Evolutionary conservation across 2,329 filamentous ascomycete genomes (phyloP).

Genomic region (Grosmannia penicillata): DNA sequence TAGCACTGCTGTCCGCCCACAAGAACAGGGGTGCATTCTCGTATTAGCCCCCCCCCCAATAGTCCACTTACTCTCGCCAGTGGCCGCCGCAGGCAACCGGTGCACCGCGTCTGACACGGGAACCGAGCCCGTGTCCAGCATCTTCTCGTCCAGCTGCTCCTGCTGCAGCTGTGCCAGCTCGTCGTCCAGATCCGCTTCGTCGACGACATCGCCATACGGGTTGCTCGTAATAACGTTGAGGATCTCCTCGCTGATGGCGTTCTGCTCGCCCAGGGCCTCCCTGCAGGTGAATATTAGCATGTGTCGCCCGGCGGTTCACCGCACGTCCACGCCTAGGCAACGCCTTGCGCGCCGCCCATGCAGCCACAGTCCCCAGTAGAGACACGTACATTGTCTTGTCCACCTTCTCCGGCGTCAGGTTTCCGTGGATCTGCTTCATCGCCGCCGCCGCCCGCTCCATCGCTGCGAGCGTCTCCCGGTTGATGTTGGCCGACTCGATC

Average conservation of each 20-base stretch:
- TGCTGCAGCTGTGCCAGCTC: slow-evolving; percentile 82
- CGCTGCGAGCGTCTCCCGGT: slow-evolving; percentile 84
- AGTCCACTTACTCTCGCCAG: slow-evolving; percentile 67
- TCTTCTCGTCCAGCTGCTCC: slow-evolving; percentile 82
- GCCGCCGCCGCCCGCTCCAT: slow-evolving; percentile 85
- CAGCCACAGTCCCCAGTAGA: not conserved
- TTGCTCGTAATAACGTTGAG: slow-evolving; percentile 66
- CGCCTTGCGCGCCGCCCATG: too few species aligned
- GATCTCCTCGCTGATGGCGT: slow-evolving; percentile 87
- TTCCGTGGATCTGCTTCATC: slow-evolving; percentile 86
- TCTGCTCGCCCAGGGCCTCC: slow-evolving; percentile 84
- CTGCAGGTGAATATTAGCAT: too few species aligned
- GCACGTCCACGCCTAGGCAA: too few species aligned
- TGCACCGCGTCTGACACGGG: slow-evolving; percentile 68
- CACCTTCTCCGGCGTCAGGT: slow-evolving; percentile 85
- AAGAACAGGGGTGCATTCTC: not conserved
- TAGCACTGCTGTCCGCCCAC: too few species aligned
- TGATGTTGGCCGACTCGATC: slow-evolving; percentile 97
- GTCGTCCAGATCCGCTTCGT: slow-evolving; percentile 74
- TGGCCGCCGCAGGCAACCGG: slow-evolving; percentile 59
- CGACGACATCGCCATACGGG: slow-evolving; percentile 52
- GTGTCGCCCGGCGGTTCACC: too few species aligned
- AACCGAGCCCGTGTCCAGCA: slow-evolving; percentile 76
- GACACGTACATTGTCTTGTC: slow-evolving; percentile 70
- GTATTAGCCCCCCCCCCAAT: too few species aligned